A percentile compares a stretch with the other conserved stretches of the same genome.
Evolutionary conservation across 352 stramenopile genomes (phyloP).

Genomic region (Globisporangium perplexum): DNA sequence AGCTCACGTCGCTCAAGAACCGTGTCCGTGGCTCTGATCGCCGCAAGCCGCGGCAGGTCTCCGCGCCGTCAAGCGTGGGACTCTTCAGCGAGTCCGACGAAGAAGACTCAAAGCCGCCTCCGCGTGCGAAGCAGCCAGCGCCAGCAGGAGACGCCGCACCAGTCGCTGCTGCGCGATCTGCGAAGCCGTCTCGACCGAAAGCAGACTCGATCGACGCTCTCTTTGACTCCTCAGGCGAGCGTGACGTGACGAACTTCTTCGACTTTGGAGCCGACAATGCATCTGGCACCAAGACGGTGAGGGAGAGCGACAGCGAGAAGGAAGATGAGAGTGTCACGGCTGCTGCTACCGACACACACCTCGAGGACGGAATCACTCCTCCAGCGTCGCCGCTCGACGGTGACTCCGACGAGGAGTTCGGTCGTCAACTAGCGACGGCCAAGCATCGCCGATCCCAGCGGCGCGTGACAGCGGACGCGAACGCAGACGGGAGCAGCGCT

Average conservation of each 20-base stretch:
- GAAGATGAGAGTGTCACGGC: not conserved
- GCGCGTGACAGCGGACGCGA: not conserved
- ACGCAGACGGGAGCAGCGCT: not conserved
- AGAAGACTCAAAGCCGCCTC: constrained; percentile 6
- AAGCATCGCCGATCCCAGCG: not conserved
- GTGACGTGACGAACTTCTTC: constrained; percentile 32
- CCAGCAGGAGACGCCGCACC: not conserved
- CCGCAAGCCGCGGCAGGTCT: not conserved
- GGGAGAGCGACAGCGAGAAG: not conserved
- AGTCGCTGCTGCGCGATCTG: not conserved
- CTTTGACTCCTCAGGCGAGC: constrained; percentile 47
- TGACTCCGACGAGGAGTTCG: constrained; percentile 12
- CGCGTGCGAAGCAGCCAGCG: constrained; percentile 4
- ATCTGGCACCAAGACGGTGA: too few species aligned
- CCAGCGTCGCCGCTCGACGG: not conserved
- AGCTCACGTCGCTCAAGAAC: constrained; percentile 19
- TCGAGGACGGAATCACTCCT: not conserved
- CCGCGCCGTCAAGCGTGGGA: not conserved
- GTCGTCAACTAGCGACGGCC: not conserved
- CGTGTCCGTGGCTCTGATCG: not conserved
- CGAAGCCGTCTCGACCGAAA: constrained; percentile 1
- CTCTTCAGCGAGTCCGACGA: constrained; percentile 9
- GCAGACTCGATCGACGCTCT: constrained; percentile 63
- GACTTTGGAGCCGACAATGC: not conserved
- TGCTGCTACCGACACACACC: not conserved